Evolutionary conservation across 805 yeast genomes (phyloP), one percentile per base, ranked within the genome.

Genomic region (Starmerella vitae): DNA sequence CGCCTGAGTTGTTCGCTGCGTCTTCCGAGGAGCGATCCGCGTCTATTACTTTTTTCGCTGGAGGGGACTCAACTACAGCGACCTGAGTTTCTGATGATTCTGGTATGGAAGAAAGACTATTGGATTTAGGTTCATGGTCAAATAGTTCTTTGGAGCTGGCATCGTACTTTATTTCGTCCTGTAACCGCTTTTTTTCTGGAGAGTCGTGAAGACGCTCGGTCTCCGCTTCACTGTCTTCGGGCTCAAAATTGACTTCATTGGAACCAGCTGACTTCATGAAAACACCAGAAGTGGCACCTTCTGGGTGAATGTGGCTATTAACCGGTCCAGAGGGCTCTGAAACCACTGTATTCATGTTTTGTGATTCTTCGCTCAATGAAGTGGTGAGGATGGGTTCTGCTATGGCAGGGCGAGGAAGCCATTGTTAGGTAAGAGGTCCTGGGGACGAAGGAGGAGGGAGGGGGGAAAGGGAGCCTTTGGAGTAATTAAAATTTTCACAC

Each of bases 131-230:
- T 9, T 31, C 34, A 4, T 18, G n/a, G 17, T 17, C 15, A 4
- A 14, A 17, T 5, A 21, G 20, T 17, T 27, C 14, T 6, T 8
- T 6, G 13, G 7, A 8, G 20, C 20, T 15, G 7, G 14, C 18
- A 15, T 18, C n/a, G 25, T 19, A 17, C 8, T 31, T 14, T 29
- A 38, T 22, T 20, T 37, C 42, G 17, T 32, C 37, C 21, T 17
- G 29, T 28, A 28, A 18, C 24, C 48, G 47, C 41, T 24, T 48
- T 43, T 38, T 51, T 42, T 37, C 52, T 29, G 70, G 70, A 47
- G 67, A 54, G 39, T 58, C 51, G 32, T 74, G 88, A 82, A 84
- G 74, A 50, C 73, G 78, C 54, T 85, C 95, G 0, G 96, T 85
- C 56, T 85, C 96, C 14, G 91, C 94, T 59, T 85, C 95, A 13